A percentile compares a stretch with the other conserved stretches of the same genome.
phyloP scores from a whole-genome alignment of 148 eudicot species.

The Talinum fruticosum region DNA sequence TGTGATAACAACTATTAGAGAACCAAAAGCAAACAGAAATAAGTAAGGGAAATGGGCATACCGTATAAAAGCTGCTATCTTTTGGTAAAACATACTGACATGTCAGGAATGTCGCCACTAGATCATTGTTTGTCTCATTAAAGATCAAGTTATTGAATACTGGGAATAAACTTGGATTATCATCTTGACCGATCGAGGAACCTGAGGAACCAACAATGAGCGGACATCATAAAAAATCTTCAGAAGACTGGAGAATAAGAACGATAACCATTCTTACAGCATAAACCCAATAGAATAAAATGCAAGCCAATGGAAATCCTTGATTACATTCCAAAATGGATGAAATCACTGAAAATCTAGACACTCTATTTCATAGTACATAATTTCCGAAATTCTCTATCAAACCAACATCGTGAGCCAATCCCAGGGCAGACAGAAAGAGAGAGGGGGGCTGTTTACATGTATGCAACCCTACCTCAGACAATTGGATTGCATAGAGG shows the following conservation, averaged over 20 bases:
- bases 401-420: background rate
- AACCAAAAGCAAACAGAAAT: background rate
- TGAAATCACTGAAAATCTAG: background rate
- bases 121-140: conserved; percentile 48
- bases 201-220: conserved; percentile 26
- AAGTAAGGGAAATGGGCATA: conserved; percentile 24
- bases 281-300: background rate
- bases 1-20: background rate
- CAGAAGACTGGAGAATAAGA: background rate
- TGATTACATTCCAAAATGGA: background rate
- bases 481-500: background rate
- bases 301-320: background rate
- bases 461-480: background rate
- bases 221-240: background rate
- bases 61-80: conserved; percentile 80
- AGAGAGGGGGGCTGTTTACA: background rate
- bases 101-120: conserved; percentile 62
- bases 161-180: conserved; percentile 39
- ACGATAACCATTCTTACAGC: too few relatives aligned
- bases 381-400: background rate
- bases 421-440: background rate
- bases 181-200: conserved; percentile 15
- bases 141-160: conserved; percentile 51
- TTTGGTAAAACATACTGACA: conserved; percentile 64
- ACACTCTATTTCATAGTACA: background rate